Evolutionary conservation across 2,329 filamentous ascomycete species (phyloP), one percentile per base, ranked within the genome.

Genomic region (Hypoxylon sp.): DNA sequence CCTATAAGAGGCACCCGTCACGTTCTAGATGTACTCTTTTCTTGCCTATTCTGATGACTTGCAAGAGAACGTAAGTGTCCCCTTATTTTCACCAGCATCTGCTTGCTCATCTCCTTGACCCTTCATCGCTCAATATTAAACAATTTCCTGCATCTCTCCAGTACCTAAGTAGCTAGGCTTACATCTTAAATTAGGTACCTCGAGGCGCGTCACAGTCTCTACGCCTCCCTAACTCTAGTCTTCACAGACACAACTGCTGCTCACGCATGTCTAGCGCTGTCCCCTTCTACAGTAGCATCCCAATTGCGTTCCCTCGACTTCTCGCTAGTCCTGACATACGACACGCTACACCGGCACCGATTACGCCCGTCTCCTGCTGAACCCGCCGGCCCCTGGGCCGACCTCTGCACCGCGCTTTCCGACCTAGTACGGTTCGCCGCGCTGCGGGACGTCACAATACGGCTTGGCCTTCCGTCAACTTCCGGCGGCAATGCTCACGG

Each of bases 361-460:
- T 54, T 62, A 24, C 46, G 29, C 11, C 13, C 6, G 11, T 35
- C 15, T 13, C 35, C 42, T 13, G 21, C 46, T 35, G 55, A 44
- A 10, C 27, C 21, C 15, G 17, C 19, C 39, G 63, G 68, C 4
- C 51, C 57, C 3, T 73, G 71, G 70, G 66, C 67, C 11, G 67
- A 72, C 29, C 61, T 74, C 6, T 74, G 74, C 51, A 67, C 60
- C 8, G 21, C 42, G 7, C 61, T 75, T 5, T 74, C 73, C 2
- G 53, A 74, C 52, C 60, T 74, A 11, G 71, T 61, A 32, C 70
- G 71, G 47, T 73, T 74, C 56, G 55, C 58, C 8, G 55, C 67
- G 6, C 57, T 76, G 10, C 56, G 50, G 13, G 53, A 47, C 10
- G 68, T 74, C 8, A 50, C 47, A 3, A 39, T 75, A 6, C 70